Evolutionary conservation across 169 alveolate species (phyloP), one percentile per base, ranked within the genome.

Genomic region (Ichthyophthirius multifiliis): DNA sequence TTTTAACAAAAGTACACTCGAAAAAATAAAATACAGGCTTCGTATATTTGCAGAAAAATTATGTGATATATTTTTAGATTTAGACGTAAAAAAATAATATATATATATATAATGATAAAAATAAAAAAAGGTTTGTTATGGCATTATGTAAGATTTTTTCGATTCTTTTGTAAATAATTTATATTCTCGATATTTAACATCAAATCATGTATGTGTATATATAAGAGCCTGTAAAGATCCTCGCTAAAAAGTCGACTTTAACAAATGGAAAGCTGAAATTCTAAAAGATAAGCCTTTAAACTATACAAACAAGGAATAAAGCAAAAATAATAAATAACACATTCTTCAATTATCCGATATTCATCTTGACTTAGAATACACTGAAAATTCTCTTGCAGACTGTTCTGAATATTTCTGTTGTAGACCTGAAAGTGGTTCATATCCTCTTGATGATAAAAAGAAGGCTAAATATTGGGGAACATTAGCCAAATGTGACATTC

Each of bases 391-490:
- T 27, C 34, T 63, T 39, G 78, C 78, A 2, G 46, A 43, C 31
- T 78, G 84, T 23, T 47, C 18, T 9, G 45, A 65, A 2, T 74
- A 71, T n/a, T 78, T 78, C 20, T 78, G 84, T 37, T 78, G 84
- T 9, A 65, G 84, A 15, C 62, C 67, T 3, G 84, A 78, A 67
- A 78, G 63, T 65, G 84, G 84, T 2, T 34, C 23, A 15, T 31
- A 35, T 32, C 71, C 84, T 0, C n/a, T 39, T n/a, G 79, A 78
- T 44, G 46, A 65, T 43, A 65, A 32, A 18, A 31, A 78, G n/a
- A 44, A 65, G 12, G 84, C 84, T 44, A 63, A 78, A 65, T 78
- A 65, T 46, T 78, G 84, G 84, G 84, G 84, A 64, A 78, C 77
- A 4, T 30, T 43, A 31, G 77, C 84, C 1, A 30, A 63, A 18